These are phyloP conservation scores for Trichophyton verrucosum DNA, from an alignment of 2,329 filamentous ascomycete species.

Conservation along the genomic window DNA sequence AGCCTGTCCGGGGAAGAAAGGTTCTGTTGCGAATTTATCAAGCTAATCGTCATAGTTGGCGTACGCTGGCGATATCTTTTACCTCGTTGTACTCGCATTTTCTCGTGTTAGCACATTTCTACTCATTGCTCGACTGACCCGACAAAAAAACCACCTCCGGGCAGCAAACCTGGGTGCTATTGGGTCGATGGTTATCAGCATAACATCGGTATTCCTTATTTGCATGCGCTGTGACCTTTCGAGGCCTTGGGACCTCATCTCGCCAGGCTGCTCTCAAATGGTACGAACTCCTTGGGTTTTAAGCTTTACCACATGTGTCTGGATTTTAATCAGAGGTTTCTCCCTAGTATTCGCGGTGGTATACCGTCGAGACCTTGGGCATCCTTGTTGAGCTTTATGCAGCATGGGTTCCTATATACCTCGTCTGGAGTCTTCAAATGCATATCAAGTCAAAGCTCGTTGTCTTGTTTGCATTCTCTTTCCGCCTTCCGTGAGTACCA, in stretches of 20 bases:
- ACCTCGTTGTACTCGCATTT: conserved; percentile 11
- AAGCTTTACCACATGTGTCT: neutral
- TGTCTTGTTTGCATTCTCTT: conserved; percentile 13
- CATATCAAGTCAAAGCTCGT: conserved; percentile 11
- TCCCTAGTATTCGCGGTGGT: conserved; percentile 11
- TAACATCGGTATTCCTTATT: conserved; percentile 11
- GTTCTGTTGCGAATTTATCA: neutral
- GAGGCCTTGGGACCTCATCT: conserved; percentile 9
- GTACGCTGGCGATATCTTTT: conserved; percentile 13
- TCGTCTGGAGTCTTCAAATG: conserved; percentile 13
- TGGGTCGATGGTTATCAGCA: conserved; percentile 4
- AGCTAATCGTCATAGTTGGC: conserved; percentile 6
- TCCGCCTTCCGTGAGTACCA: conserved; percentile 13
- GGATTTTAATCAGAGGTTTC: neutral
- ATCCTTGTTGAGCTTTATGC: conserved; percentile 11
- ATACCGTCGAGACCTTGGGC: conserved; percentile 11
- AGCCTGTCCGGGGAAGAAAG: neutral
- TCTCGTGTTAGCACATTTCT: conserved; percentile 11
- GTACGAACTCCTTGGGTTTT: conserved; percentile 3
- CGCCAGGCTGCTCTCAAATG: conserved; percentile 9
- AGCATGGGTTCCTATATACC: conserved; percentile 11
- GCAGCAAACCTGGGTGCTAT: conserved; percentile 7
- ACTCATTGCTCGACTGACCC: conserved; percentile 12
- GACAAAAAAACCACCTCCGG: conserved; percentile 9
- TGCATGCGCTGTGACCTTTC: conserved; percentile 11